Percentiles rank a stretch among this genome's conserved stretches.
Evolutionary conservation across 2,329 filamentous ascomycete species (phyloP).

Genomic region (Peltaster fructicola): DNA sequence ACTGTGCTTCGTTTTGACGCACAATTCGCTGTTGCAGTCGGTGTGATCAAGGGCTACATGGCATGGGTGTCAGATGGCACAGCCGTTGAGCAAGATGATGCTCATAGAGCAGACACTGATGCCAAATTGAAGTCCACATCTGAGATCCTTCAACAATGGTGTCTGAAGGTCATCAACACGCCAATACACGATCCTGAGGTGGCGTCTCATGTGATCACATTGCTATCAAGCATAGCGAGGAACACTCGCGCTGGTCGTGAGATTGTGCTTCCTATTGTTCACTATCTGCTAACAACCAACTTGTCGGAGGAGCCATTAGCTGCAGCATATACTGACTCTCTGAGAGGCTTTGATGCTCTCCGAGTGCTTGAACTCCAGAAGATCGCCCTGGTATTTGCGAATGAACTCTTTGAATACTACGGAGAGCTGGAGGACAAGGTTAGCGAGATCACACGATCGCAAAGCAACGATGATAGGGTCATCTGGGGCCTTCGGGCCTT

Average conservation of each 20-base stretch:
- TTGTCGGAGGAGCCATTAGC: conserved; percentile 55
- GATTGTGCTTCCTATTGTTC: conserved; percentile 77
- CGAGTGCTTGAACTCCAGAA: conserved; percentile 78
- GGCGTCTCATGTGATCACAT: conserved; percentile 15
- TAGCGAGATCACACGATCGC: conserved; percentile 57
- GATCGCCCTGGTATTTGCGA: conserved; percentile 75
- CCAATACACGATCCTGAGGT: conserved; percentile 40
- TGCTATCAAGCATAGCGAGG: conserved; percentile 14
- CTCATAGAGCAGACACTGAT: conserved; percentile 33
- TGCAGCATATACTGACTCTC: conserved; percentile 64
- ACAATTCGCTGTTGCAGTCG: conserved; percentile 76
- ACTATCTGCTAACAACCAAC: conserved; percentile 76
- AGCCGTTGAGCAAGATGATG: conserved; percentile 26
- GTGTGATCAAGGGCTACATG: conserved; percentile 71
- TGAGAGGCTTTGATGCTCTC: conserved; percentile 73
- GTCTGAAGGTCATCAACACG: conserved; percentile 49
- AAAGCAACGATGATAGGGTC: conserved; percentile 62
- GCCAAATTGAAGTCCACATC: conserved; percentile 38
- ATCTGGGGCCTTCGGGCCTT: conserved; percentile 78
- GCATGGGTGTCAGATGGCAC: conserved; percentile 46
- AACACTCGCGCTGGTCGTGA: conserved; percentile 11
- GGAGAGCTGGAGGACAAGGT: conserved; percentile 72
- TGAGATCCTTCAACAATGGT: conserved; percentile 41
- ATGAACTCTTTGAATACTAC: conserved; percentile 73
- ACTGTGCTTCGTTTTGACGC: conserved; percentile 69